These are phyloP conservation scores for Annulohypoxylon truncatum DNA, from an alignment of 2,329 filamentous ascomycete genomes.

Conservation along the genomic window DNA sequence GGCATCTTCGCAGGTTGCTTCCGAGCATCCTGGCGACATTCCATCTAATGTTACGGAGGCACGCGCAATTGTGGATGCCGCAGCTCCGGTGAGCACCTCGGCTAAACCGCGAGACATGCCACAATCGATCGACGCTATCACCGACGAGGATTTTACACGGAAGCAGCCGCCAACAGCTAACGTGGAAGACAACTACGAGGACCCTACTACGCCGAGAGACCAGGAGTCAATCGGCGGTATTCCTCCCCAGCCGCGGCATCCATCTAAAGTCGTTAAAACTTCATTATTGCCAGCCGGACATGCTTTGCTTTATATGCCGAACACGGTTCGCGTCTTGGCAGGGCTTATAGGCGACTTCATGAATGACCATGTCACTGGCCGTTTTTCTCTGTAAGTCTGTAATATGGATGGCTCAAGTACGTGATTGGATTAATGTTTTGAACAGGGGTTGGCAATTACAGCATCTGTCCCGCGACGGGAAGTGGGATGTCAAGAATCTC, in stretches of 20 bases:
- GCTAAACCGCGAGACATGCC: slow-evolving; percentile 48
- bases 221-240: slow-evolving; percentile 56
- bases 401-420: not conserved
- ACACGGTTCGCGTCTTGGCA: slow-evolving; percentile 79
- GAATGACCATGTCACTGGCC: slow-evolving; percentile 76
- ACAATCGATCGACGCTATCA: slow-evolving; percentile 54
- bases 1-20: not conserved
- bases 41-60: slow-evolving; percentile 32
- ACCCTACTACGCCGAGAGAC: slow-evolving; percentile 61
- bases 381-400: slow-evolving; percentile 70
- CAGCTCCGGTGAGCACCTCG: slow-evolving; percentile 59
- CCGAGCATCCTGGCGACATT: slow-evolving; percentile 23
- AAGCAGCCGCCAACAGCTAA: slow-evolving; percentile 40
- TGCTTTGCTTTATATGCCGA: slow-evolving; percentile 83
- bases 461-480: slow-evolving; percentile 87
- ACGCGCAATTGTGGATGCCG: slow-evolving; percentile 59
- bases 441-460: slow-evolving; percentile 84
- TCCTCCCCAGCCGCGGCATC: slow-evolving; percentile 61
- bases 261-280: slow-evolving; percentile 70
- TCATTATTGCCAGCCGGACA: slow-evolving; percentile 82
- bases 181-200: slow-evolving; percentile 51
- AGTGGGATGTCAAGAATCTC: slow-evolving; percentile 98
- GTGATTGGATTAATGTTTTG: not conserved
- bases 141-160: slow-evolving; percentile 53
- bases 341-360: slow-evolving; percentile 88